These are phyloP conservation scores for Kwoniella bestiolae DNA, from an alignment of 768 basidiomycete species.

Conservation along the genomic window DNA sequence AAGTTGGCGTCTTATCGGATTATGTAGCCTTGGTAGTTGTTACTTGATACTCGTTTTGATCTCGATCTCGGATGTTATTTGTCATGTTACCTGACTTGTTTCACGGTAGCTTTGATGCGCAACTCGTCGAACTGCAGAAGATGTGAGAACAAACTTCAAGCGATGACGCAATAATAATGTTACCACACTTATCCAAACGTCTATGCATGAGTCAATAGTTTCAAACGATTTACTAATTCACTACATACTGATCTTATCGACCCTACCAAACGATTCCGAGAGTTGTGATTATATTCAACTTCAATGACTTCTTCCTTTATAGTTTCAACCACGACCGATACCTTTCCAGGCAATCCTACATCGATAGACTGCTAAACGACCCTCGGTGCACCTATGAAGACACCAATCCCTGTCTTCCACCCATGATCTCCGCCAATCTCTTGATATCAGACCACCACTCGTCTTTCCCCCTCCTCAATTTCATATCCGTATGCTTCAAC, in stretches of 20 bases:
- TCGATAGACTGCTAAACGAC: too few relatives aligned
- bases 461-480: conserved; percentile 76
- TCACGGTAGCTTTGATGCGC: too few relatives aligned
- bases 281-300: too few relatives aligned
- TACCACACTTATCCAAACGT: not conserved
- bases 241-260: not conserved
- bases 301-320: too few relatives aligned
- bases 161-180: not conserved
- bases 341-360: too few relatives aligned
- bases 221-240: too few relatives aligned
- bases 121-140: too few relatives aligned
- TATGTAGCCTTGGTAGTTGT: not conserved
- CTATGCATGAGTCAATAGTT: not conserved
- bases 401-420: conserved; percentile 54
- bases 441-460: conserved; percentile 78
- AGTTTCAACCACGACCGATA: too few relatives aligned
- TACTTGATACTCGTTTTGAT: not conserved
- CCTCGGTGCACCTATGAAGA: not conserved
- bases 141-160: not conserved
- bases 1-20: too few relatives aligned
- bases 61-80: not conserved
- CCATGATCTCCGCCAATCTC: conserved; percentile 74
- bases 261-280: too few relatives aligned
- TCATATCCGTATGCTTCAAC: conserved; percentile 85
- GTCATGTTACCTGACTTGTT: not conserved